Conservation (phyloP, 768 basidiomycete species). For the Lactifluus echinatus region DNA sequence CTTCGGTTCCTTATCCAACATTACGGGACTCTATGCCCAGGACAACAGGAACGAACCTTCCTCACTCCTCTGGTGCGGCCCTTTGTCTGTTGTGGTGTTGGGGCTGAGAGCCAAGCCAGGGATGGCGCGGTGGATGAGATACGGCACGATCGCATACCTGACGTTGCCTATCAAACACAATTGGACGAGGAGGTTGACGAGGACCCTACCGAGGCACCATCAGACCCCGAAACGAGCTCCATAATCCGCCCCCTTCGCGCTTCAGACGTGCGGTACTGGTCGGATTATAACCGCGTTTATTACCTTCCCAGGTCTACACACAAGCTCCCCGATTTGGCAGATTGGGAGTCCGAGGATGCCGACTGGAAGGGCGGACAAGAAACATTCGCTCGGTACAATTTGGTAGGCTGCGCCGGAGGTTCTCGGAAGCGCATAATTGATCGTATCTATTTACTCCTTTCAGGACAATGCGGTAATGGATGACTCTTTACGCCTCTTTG, state of each 20-base stretch:
- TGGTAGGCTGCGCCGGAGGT: constrained; percentile 32
- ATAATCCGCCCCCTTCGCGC: constrained; percentile 5
- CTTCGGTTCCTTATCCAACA: constrained; percentile 49
- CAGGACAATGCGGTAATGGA: constrained; percentile 65
- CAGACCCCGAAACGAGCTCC: background rate
- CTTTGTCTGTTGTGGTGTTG: background rate
- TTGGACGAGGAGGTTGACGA: constrained; percentile 29
- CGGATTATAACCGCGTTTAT: constrained; percentile 57
- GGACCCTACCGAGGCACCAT: constrained; percentile 5
- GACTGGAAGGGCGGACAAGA: constrained; percentile 51
- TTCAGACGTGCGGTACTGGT: constrained; percentile 49
- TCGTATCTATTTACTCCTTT: background rate
- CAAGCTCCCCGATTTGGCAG: constrained; percentile 47
- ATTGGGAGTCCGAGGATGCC: constrained; percentile 44
- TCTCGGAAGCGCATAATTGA: background rate
- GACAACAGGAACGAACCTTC: constrained; percentile 21
- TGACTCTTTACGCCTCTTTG: constrained; percentile 51
- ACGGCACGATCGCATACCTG: constrained; percentile 43
- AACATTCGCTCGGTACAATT: constrained; percentile 43
- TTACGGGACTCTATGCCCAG: constrained; percentile 33
- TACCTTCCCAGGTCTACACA: constrained; percentile 61
- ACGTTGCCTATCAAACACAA: constrained; percentile 46
- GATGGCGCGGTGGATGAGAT: constrained; percentile 40
- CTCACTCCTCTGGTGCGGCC: constrained; percentile 5
- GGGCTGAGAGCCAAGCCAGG: constrained; percentile 30